Base-by-base conservation (phyloP, 1,284 basidiomycete species). In the Gymnopus androsaceus region DNA sequence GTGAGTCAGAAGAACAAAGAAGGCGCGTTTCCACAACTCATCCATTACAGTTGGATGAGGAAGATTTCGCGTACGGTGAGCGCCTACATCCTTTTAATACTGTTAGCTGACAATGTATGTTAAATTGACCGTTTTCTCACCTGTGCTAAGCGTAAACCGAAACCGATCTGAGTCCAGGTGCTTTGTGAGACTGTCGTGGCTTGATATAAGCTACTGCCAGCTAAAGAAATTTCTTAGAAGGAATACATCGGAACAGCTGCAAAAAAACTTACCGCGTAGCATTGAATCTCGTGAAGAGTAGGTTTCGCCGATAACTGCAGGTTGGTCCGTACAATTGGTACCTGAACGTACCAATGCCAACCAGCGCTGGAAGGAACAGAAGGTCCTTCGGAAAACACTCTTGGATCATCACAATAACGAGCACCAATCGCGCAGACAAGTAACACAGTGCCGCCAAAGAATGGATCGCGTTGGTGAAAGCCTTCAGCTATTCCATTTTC, bases 391-490 rank as follows among this genome's bases (percentile, higher is more conserved):
- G 78, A 74, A 59, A 87, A 69, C 2, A 89, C 84, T 11, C 88
- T 76, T 0, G 80, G 77, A 67, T 92, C 91, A 52, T 87, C 77
- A 12, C 84, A 83, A 66, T 79, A 88, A 28, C 88, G 80, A 0
- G 90, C 74, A 1, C 84, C 92, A 54, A 85, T 75, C 0, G 93
- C 90, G 66, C 90, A 92, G 0, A 94, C 82, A 41, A 92, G 73
- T 31, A 94, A 71, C 44, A 91, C 79, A 3, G 87, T 82, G 17
- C 81, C 80, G 14, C 81, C 88, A 67, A 94, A 93, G 12, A 81
- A 73, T 6, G 75, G 55, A 64, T 92, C 83, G 9, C 68, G 76
- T 12, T 75, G 69, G 67, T 92, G 85, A 19, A 86, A 66, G 3
- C 80, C 78, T 7, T 82, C 77, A n/a, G 69, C 69, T 41, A 90